Evolutionary conservation across 176 grass and related monocot species (phyloP).

Genomic region (Thinopyrum elongatum): DNA sequence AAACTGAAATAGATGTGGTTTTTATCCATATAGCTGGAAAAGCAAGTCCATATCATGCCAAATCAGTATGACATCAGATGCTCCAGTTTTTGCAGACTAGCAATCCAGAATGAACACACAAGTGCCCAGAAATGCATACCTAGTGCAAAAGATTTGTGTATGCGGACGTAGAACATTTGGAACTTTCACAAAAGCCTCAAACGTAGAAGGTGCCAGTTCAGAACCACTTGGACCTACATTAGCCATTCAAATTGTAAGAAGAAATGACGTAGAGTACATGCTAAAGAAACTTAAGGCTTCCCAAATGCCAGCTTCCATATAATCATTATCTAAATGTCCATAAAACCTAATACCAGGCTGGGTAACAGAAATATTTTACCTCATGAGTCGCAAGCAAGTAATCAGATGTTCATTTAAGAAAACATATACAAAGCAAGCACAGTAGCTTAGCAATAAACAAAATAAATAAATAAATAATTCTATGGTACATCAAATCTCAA

Average conservation of each 20-base stretch:
- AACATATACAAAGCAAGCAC: conserved; percentile 18
- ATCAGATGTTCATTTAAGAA: conserved; percentile 10
- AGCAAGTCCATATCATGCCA: background rate
- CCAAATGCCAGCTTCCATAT: conserved; percentile 1
- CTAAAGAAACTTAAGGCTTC: conserved; percentile 14
- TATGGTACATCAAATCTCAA: background rate
- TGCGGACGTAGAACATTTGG: conserved; percentile 82
- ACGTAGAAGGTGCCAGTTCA: conserved; percentile 62
- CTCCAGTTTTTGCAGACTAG: conserved; percentile 12
- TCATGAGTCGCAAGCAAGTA: background rate
- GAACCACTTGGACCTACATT: conserved; percentile 80
- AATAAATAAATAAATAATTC: background rate
- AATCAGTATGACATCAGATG: background rate
- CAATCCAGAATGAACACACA: background rate
- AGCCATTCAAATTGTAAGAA: conserved; percentile 35
- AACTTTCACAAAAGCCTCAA: conserved; percentile 98
- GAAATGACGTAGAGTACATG: background rate
- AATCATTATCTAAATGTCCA: conserved; percentile 22
- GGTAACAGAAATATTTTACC: background rate
- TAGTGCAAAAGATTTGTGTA: conserved; percentile 96
- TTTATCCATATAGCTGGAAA: background rate
- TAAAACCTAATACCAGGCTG: conserved; percentile 12
- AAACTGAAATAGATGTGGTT: background rate
- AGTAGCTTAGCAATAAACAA: background rate
- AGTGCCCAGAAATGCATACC: conserved; percentile 35